These are phyloP conservation scores for Copromyces sp. DNA, from an alignment of 495 filamentous ascomycete genomes.

Conservation along the genomic window DNA sequence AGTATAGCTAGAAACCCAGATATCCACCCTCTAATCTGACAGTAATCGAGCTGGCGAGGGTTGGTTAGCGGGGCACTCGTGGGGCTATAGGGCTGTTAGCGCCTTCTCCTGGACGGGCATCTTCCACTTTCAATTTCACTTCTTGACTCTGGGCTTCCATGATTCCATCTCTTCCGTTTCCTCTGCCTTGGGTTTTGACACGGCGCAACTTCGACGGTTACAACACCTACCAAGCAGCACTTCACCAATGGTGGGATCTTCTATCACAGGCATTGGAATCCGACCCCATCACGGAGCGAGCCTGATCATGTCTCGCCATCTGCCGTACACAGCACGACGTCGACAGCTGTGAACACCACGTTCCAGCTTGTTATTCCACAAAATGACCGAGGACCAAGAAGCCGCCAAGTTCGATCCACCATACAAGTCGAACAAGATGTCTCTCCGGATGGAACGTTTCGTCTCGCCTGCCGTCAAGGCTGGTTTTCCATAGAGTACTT, in stretches of 20 bases:
- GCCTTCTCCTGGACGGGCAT: neutral
- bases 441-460: neutral
- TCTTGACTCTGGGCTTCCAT: too few species aligned
- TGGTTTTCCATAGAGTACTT: neutral
- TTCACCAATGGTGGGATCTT: neutral
- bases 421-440: neutral
- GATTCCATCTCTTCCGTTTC: neutral
- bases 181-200: neutral
- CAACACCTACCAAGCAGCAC: neutral
- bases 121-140: neutral
- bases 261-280: neutral
- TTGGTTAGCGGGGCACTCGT: neutral
- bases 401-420: neutral
- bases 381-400: neutral
- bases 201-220: neutral
- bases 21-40: too few species aligned
- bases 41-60: neutral
- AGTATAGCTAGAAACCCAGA: too few species aligned
- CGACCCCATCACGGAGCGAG: neutral
- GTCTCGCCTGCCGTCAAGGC: neutral
- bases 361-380: neutral
- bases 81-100: neutral
- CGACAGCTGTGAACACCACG: neutral
- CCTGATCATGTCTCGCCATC: slow-evolving; percentile 4
- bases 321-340: slow-evolving; percentile 1